Percentiles rank a stretch among this genome's conserved stretches.
phyloP scores from a whole-genome alignment of 768 basidiomycete species.

The Naganishia vaughanmartiniae region DNA sequence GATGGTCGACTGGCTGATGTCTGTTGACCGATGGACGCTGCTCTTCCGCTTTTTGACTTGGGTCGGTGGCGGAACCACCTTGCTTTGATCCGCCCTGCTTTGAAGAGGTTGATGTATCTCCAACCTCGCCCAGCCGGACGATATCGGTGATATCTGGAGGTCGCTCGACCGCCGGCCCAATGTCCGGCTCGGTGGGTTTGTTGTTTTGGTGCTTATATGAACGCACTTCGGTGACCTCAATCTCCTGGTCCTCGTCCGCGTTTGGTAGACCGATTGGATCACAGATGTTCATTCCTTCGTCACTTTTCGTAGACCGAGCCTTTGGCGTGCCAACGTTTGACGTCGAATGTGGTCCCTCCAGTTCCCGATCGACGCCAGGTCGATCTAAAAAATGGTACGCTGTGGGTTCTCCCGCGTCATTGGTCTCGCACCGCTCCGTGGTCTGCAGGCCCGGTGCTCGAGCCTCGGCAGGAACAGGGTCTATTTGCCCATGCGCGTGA shows the following conservation, averaged over 20 bases:
- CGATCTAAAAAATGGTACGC: conserved; percentile 23
- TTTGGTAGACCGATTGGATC: background rate
- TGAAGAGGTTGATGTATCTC: background rate
- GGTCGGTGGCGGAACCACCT: background rate
- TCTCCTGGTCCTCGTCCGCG: background rate
- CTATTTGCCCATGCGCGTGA: conserved; percentile 26
- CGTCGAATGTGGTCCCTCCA: background rate
- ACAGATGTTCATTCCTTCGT: background rate
- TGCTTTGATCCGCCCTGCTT: background rate
- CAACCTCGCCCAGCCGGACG: background rate
- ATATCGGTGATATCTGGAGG: conserved; percentile 25
- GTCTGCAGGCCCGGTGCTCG: conserved; percentile 23
- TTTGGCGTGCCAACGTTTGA: background rate
- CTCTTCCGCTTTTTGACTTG: background rate
- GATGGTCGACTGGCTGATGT: conserved; percentile 24
- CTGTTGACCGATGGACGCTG: conserved; percentile 4
- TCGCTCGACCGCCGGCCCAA: conserved; percentile 8
- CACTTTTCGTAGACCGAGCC: background rate
- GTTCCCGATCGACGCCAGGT: conserved; percentile 20
- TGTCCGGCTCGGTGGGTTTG: conserved; percentile 19
- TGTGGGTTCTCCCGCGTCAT: background rate
- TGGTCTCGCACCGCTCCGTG: conserved; percentile 7
- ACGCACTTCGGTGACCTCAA: conserved; percentile 1
- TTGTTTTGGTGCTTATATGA: conserved; percentile 1
- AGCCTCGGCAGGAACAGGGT: conserved; percentile 24